Base-by-base conservation (phyloP, 495 filamentous ascomycete genomes). In the Penicillium odoratum region DNA sequence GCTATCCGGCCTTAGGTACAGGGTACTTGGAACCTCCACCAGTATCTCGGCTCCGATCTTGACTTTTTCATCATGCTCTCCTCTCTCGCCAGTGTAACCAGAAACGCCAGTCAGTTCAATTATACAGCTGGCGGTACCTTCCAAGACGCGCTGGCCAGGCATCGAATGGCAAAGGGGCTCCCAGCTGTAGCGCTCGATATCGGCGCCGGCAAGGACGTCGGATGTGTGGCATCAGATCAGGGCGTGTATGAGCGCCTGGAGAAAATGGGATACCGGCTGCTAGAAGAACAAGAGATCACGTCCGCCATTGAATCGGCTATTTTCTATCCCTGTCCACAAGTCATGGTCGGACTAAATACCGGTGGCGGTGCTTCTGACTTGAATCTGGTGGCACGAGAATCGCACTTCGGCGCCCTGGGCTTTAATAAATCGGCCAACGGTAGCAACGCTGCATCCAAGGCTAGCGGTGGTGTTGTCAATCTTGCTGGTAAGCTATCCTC, bases 1-100 rank as follows among this genome's bases (percentile, higher is more conserved):
- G 68, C 69, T 2, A 81, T 31, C 30, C 30, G 30, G 30, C 30
- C 30, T 7, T 4, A 31, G 62, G 72, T 75, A 0, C 52, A 70
- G 4, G 79, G 78, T 1, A 69, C 74, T 1, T 74, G 67, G 69
- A 79, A 85, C 67, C 76, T 87, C 49, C 83, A 87, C 63, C 69
- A 79, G 33, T 61, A 69, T 3, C 30, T 31, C 30, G 30, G 30
- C 7, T 31, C 72, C 3, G 56, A 62, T 2, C 48, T 78, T 8
- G 75, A 79, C 51, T 83, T 81, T 68, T 81, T 81, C 64, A 58
- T 75, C 42, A 64, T 81, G 56, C 66, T 74, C n/a, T 73, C 70
- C 15, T 74, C 69, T 4, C 50, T 71, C 3, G 59, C 55, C 33
- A 70, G 71, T 7, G 49, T 73, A 4, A 55, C 70, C 7, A 77